These are phyloP conservation scores for Pholiota conissans DNA, from an alignment of 768 basidiomycete species.

Conservation along the genomic window DNA sequence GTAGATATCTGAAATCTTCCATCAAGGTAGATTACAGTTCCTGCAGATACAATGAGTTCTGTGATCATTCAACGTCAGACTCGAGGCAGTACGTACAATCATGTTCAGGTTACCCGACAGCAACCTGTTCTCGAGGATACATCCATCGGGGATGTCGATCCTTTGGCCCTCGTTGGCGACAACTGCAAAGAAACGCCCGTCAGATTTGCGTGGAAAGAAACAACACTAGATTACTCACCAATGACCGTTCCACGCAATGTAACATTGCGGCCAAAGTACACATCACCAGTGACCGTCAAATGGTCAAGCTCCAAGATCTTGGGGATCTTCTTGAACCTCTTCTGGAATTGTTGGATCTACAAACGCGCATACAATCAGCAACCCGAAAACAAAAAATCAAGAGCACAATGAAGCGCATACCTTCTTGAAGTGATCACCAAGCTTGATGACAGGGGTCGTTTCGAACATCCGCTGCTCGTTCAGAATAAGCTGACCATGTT, in stretches of 20 bases:
- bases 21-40: constrained; percentile 18
- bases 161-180: constrained; percentile 81
- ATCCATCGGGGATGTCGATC: constrained; percentile 84
- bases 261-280: constrained; percentile 85
- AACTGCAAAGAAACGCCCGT: constrained; percentile 30
- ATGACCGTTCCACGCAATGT: constrained; percentile 91
- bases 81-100: constrained; percentile 64
- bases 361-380: neutral
- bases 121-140: constrained; percentile 75
- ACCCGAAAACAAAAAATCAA: neutral
- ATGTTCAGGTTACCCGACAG: constrained; percentile 85
- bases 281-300: constrained; percentile 90
- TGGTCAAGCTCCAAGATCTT: constrained; percentile 91
- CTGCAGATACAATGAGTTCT: neutral
- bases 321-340: constrained; percentile 94
- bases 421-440: constrained; percentile 97
- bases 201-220: neutral
- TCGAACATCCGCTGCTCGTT: constrained; percentile 81
- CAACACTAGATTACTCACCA: constrained; percentile 31
- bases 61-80: too few species aligned
- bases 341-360: constrained; percentile 86
- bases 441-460: constrained; percentile 93
- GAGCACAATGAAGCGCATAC: constrained; percentile 32
- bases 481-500: constrained; percentile 87
- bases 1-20: neutral